Conservation (phyloP, 805 yeast genomes). For the Brettanomyces custersianus region DNA sequence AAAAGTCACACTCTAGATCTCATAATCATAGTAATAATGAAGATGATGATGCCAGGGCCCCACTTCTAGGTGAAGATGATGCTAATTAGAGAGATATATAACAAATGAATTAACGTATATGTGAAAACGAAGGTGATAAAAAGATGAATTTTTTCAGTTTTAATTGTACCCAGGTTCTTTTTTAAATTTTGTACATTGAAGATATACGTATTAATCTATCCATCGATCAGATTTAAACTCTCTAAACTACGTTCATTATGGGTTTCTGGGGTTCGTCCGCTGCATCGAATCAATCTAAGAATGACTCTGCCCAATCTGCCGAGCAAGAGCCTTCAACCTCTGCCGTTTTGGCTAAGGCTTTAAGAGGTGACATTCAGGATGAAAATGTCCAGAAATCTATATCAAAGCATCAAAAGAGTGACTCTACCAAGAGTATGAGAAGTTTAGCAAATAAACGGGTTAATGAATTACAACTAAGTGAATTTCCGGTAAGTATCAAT, state of each 20-base stretch:
- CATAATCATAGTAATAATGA: too few species aligned
- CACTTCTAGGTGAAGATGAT: not conserved
- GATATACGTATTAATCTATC: too few species aligned
- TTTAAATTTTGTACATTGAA: too few species aligned
- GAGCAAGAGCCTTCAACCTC: not conserved
- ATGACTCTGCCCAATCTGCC: not conserved
- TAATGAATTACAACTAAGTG: conserved; percentile 16
- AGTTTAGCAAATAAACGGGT: conserved; percentile 22
- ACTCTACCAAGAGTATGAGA: conserved; percentile 11
- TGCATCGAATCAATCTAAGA: not conserved
- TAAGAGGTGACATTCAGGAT: not conserved
- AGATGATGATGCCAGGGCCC: not conserved
- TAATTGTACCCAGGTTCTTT: too few species aligned
- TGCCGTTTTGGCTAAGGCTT: not conserved
- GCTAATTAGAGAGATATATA: not conserved
- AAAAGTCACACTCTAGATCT: too few species aligned
- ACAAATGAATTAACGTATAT: too few species aligned
- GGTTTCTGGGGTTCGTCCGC: not conserved
- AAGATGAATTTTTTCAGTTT: too few species aligned
- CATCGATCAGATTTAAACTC: too few species aligned
- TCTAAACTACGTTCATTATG: too few species aligned
- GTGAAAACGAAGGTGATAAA: too few species aligned
- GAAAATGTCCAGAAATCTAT: not conserved
- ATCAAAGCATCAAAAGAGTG: not conserved
- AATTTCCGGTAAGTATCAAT: conserved; percentile 23